A percentile compares a stretch with the other conserved stretches of the same genome.
Evolutionary conservation across 768 basidiomycete species (phyloP).

Genomic region (Boletus reticuloceps): DNA sequence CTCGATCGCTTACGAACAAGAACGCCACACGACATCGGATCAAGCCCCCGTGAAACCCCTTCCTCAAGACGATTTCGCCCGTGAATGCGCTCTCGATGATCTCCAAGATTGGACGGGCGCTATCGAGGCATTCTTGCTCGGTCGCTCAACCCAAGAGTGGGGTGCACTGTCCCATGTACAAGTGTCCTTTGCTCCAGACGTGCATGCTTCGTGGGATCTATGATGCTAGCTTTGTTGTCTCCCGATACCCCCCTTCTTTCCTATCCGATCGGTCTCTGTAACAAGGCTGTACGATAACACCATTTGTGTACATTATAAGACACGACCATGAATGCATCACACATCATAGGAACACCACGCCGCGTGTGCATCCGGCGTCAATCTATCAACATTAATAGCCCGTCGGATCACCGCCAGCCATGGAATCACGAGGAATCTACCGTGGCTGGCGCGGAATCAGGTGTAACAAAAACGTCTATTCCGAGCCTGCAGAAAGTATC

Average conservation of each 20-base stretch:
- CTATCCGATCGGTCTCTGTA: no score
- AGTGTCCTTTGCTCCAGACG: constrained; percentile 15
- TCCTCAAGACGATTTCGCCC: constrained; percentile 22
- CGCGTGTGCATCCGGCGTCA: background rate
- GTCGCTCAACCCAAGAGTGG: constrained; percentile 18
- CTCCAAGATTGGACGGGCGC: constrained; percentile 27
- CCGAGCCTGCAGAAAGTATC: no score
- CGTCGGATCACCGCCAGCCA: background rate
- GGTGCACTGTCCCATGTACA: constrained; percentile 11
- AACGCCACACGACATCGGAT: background rate
- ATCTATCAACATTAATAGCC: background rate
- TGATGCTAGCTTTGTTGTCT: constrained; percentile 2
- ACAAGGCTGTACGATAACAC: background rate
- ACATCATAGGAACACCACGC: no score
- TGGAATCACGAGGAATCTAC: background rate
- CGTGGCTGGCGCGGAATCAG: no score
- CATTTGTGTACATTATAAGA: background rate
- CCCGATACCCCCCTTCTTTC: background rate
- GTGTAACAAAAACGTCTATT: no score
- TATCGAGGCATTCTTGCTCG: constrained; percentile 18
- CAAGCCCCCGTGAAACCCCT: background rate
- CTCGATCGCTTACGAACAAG: constrained; percentile 20
- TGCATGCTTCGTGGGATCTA: constrained; percentile 23
- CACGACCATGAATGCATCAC: no score
- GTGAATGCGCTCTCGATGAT: constrained; percentile 32